A percentile compares a stretch with the other conserved stretches of the same genome.
Conservation (phyloP, 371 early-diverging fungal species). For the Lichtheimia hyalospora region DNA sequence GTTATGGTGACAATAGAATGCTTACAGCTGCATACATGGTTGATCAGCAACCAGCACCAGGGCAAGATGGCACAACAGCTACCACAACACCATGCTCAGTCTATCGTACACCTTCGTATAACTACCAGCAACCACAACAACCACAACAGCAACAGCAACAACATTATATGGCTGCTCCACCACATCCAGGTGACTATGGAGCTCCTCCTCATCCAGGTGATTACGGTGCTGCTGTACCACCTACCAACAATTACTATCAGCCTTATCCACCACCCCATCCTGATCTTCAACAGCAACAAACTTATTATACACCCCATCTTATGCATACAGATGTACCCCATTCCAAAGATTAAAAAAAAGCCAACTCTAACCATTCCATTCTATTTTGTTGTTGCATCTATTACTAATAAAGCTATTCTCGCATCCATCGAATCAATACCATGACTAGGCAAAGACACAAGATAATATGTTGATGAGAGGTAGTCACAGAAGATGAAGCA, state of each 20-base stretch:
- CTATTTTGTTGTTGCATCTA: neutral
- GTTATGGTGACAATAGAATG: neutral
- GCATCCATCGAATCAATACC: neutral
- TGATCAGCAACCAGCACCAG: neutral
- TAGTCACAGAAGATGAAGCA: neutral
- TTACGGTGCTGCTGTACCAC: too few species aligned
- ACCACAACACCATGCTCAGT: constrained; percentile 1
- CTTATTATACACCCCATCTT: constrained; percentile 13
- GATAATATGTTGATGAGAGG: neutral
- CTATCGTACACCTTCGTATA: constrained; percentile 10
- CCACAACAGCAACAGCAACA: constrained; percentile 5
- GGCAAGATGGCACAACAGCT: neutral
- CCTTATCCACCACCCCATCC: constrained; percentile 4
- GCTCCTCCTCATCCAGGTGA: too few species aligned
- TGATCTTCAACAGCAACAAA: neutral
- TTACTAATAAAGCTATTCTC: neutral
- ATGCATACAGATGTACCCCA: constrained; percentile 16
- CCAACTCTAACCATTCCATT: neutral
- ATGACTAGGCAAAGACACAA: neutral
- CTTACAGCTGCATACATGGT: constrained; percentile 7
- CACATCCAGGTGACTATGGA: constrained; percentile 5
- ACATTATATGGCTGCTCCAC: constrained; percentile 1
- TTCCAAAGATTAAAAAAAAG: constrained; percentile 9
- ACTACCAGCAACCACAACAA: constrained; percentile 1
- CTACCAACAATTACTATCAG: constrained; percentile 5